phyloP scores from a whole-genome alignment of 148 eudicot species.

The Salicornia ramosissima region DNA sequence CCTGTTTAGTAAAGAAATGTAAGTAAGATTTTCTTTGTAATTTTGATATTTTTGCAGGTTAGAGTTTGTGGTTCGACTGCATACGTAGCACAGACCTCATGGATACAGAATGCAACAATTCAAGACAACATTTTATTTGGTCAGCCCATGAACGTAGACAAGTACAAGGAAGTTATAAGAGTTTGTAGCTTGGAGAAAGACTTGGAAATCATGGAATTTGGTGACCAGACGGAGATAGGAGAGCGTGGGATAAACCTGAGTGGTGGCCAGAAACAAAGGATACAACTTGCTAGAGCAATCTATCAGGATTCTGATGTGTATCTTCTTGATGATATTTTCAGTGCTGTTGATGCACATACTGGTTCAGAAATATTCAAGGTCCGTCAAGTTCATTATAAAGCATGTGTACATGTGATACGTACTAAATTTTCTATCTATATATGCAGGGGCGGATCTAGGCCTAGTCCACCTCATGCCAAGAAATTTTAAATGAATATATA shows the following conservation, averaged over 20 bases:
- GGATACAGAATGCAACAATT: slow-evolving; percentile 93
- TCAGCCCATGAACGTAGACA: slow-evolving; percentile 61
- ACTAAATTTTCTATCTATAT: too few relatives aligned
- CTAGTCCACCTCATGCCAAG: too few relatives aligned
- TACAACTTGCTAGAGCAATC: slow-evolving; percentile 93
- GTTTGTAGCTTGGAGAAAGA: slow-evolving; percentile 85
- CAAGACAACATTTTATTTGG: slow-evolving; percentile 85
- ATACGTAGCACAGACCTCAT: slow-evolving; percentile 90
- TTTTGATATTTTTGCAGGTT: slow-evolving; percentile 41
- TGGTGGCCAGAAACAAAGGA: slow-evolving; percentile 97
- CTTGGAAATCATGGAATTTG: slow-evolving; percentile 91
- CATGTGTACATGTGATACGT: too few relatives aligned
- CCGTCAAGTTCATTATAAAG: too few relatives aligned
- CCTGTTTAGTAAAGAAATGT: too few relatives aligned
- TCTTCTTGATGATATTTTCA: slow-evolving; percentile 89
- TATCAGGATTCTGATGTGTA: slow-evolving; percentile 93
- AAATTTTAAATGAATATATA: too few relatives aligned
- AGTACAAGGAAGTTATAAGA: slow-evolving; percentile 60
- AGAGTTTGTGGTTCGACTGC: slow-evolving; percentile 87
- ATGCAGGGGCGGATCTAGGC: too few relatives aligned
- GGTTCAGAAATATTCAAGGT: slow-evolving; percentile 95
- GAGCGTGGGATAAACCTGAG: slow-evolving; percentile 98
- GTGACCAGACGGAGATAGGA: slow-evolving; percentile 97
- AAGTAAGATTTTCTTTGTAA: too few relatives aligned
- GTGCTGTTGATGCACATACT: slow-evolving; percentile 98